Base-by-base conservation (phyloP, 2,329 filamentous ascomycete species). In the Dactylella cylindrospora region DNA sequence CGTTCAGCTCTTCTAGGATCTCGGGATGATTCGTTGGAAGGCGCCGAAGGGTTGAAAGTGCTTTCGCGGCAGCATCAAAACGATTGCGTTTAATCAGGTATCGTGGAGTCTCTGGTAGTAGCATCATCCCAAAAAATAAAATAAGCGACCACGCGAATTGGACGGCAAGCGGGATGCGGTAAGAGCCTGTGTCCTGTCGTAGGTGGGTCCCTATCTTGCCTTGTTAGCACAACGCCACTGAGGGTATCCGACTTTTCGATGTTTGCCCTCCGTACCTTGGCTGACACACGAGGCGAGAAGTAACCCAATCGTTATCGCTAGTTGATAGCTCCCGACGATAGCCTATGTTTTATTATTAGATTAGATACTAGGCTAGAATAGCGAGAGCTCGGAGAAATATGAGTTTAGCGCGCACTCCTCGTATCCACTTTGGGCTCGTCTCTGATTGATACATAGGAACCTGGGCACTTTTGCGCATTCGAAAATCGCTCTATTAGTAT, bases 361-460 rank as follows among this genome's bases (percentile, higher is more conserved):
- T n/a, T n/a, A 8, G 13, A 44, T 10, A 4, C 13, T 10, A 7
- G 9, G n/a, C 5, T 20, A 9, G 6, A 4, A 2, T 19, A 5
- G 4, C 15, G 3, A 22, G 12, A 20, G 19, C 28, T 31, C 13
- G 9, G 13, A 31, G 28, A 31, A 9, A 31, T 9, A 31, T 19
- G 8, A 22, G 8, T 7, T 5, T 12, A 41, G 23, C 19, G 7
- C 22, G 29, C 43, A 52, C 82, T 65, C 86, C 86, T 71, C 86
- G 79, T 69, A 90, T 87, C 86, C 86, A 90, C 75, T 88, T 88
- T 2, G 86, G 86, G 0, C 85, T 83, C 76, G 88, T 89, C 74
- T 90, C 86, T 1, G 85, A 89, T 72, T 90, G 86, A 71, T 90
- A 90, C 6, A 90, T 75, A 9, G 46, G 54, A 59, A 66, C 82